Base-by-base conservation (phyloP, 257 asterid species). In the Gentiana macrophylla region DNA sequence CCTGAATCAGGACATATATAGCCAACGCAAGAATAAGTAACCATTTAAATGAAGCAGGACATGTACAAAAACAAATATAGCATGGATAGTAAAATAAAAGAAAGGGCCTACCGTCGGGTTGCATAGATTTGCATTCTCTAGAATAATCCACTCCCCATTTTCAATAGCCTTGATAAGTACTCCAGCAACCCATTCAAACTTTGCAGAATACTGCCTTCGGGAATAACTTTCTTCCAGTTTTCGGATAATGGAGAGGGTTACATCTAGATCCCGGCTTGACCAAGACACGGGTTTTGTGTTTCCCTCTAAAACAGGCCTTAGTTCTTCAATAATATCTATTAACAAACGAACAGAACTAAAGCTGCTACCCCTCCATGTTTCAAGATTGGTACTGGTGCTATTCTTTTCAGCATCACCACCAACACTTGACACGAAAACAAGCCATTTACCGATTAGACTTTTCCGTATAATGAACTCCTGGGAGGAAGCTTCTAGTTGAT, bases 181-280 rank as follows among this genome's bases (percentile, higher is more conserved):
- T 57, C 99, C 99, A 77, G 95, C 78, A 35, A 88, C 89, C 99
- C 99, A 92, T 81, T 88, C 97, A 70, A 92, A 92, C 74, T 81
- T 92, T 52, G 78, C 81, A 44, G 95, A 63, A 63, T 78, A 64
- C 49, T 62, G 64, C 67, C 76, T 65, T 62, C 70, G 75, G 49
- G 46, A 60, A 55, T 61, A 63, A 65, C 70, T 70, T 11, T 76
- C 74, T 61, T 73, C 77, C 70, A 85, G 63, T 72, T 84, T 87
- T 54, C 61, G 72, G 44, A 91, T 47, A 63, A 64, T 69, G 65
- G 43, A 49, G 52, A 91, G 71, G 62, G 68, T 75, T 63, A 56
- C 62, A 56, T 83, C 82, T 54, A 91, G 79, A 71, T 87, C 95
- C 53, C 67, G 72, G 62, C 53, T 56, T 54, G 94, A 77, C 89